Base-by-base conservation (phyloP, 2,329 filamentous ascomycete genomes). In the Cercospora sp. region DNA sequence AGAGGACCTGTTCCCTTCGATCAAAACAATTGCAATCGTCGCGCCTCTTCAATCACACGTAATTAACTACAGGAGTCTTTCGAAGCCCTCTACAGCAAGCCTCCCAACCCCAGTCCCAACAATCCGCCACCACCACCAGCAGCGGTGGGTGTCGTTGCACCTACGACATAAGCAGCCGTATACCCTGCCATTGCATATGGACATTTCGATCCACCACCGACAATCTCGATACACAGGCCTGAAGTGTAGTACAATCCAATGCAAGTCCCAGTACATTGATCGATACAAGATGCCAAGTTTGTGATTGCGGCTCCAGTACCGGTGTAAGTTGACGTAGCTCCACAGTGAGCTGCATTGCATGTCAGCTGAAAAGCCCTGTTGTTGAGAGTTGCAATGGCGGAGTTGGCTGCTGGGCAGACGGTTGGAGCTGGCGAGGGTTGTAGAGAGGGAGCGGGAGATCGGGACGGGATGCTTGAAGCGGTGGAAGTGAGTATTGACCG, bases 221-320 rank as follows among this genome's bases (percentile, higher is more conserved):
- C 39, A 6, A 62, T 62, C 39, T 62, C 60, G 16, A 62, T 62
- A 30, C 60, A 62, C 12, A 62, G 12, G 3, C 60, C 60, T 4
- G 60, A 62, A 45, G 60, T 51, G 23, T 12, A 62, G 16, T 62
- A 62, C 26, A 62, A 33, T 5, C 36, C 60, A 8, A 26, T 51
- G 30, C 60, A 62, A 45, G 36, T 3, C 13, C 33, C 33, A 3
- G 60, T 62, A 45, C 60, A 62, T 18, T 62, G 60, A 18, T n/a
- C 60, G 16, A 62, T 30, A 9, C 60, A 62, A 51, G 60, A 48
- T 18, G 60, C 60, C 36, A 62, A 62, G 8, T 62, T 51, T 9
- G 60, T 62, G 16, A 20, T 62, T 31, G 60, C 60, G n/a, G 60
- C 60, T 18, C 60, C 60, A 3, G 60, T 51, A 1, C 60, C 60